Evolutionary conservation across 2,329 filamentous ascomycete genomes (phyloP).

Genomic region (Penicillium sp.): DNA sequence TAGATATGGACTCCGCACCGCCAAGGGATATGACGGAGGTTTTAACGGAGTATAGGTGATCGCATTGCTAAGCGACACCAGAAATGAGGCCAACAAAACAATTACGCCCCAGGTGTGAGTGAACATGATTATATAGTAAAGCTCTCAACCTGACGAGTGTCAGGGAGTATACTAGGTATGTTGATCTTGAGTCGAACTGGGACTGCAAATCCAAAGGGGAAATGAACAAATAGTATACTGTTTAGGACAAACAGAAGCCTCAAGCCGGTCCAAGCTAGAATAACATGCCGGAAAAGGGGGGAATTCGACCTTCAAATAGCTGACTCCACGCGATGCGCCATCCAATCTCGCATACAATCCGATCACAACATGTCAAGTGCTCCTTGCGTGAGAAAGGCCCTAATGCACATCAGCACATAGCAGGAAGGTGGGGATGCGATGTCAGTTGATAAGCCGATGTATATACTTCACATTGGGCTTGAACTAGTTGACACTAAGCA

Average conservation of each 20-base stretch:
- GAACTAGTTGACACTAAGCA: conserved; percentile 7
- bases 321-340: conserved; percentile 1
- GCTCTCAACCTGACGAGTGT: neutral
- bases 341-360: conserved; percentile 6
- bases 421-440: neutral
- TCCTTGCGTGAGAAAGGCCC: conserved; percentile 11
- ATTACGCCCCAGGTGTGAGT: conserved; percentile 3
- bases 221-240: conserved; percentile 1
- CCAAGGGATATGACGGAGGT: conserved; percentile 43
- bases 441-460: conserved; percentile 6
- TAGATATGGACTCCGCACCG: conserved; percentile 42
- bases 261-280: conserved; percentile 6
- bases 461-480: neutral
- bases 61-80: conserved; percentile 6
- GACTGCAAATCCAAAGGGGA: neutral
- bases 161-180: neutral
- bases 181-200: neutral
- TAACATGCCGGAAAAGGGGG: conserved; percentile 8
- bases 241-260: neutral
- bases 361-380: conserved; percentile 16
- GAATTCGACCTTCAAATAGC: conserved; percentile 13
- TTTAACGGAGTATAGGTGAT: conserved; percentile 18
- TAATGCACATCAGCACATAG: conserved; percentile 6
- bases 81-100: conserved; percentile 6
- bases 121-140: conserved; percentile 11